Percentiles rank a stretch among this genome's conserved stretches.
These are phyloP conservation scores for Leccinum subrobustum DNA, from an alignment of 1,284 basidiomycete species.

Conservation along the genomic window DNA sequence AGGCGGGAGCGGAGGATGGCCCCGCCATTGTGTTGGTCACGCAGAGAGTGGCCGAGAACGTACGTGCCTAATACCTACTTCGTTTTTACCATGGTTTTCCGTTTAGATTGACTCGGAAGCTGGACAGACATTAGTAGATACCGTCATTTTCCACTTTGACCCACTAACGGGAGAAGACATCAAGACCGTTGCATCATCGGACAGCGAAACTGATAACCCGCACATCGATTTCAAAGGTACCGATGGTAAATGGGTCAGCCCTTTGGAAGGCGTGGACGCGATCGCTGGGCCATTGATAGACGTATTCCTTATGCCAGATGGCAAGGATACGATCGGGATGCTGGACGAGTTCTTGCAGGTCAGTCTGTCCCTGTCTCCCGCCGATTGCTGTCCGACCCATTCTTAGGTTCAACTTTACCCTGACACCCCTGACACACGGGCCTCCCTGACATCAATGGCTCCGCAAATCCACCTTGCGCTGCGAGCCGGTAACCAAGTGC, in stretches of 20 bases:
- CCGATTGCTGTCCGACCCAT: neutral
- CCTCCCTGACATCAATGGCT: conserved; percentile 43
- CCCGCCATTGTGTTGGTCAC: conserved; percentile 60
- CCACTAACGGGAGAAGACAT: conserved; percentile 72
- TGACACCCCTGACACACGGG: conserved; percentile 43
- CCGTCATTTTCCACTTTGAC: conserved; percentile 77
- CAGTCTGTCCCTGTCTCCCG: neutral
- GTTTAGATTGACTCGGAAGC: conserved; percentile 11
- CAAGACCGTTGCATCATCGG: conserved; percentile 19
- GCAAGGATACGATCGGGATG: conserved; percentile 52
- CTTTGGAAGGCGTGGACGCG: conserved; percentile 56
- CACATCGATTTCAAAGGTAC: conserved; percentile 6
- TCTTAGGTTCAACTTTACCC: conserved; percentile 64
- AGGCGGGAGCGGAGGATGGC: neutral
- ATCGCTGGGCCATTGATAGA: conserved; percentile 60
- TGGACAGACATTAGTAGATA: conserved; percentile 49
- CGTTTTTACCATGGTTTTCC: neutral
- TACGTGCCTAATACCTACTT: conserved; percentile 34
- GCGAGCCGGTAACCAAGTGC: conserved; percentile 46
- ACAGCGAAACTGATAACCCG: neutral
- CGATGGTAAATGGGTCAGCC: conserved; percentile 16
- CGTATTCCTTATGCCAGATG: conserved; percentile 50
- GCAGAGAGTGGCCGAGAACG: conserved; percentile 59
- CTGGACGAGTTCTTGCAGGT: conserved; percentile 72
- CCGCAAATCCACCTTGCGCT: conserved; percentile 55